Conservation (phyloP, 2,329 filamentous ascomycete species). For the Chaetomium olivaceum region DNA sequence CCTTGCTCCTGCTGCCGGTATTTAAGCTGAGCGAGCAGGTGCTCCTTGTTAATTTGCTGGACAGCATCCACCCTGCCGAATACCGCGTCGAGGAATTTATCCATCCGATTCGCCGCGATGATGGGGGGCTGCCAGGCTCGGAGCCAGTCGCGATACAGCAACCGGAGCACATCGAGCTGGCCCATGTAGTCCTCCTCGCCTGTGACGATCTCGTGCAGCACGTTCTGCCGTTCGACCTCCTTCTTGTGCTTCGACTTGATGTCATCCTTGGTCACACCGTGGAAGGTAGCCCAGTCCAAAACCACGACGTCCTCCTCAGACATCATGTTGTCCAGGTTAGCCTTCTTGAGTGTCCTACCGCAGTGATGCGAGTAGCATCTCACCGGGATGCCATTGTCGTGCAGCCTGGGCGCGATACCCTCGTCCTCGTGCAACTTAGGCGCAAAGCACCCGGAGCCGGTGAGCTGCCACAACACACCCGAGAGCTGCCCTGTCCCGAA, state of each 20-base stretch:
- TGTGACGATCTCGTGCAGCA: conserved; percentile 91
- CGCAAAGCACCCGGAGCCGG: conserved; percentile 87
- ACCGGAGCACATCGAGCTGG: conserved; percentile 80
- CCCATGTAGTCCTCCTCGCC: conserved; percentile 90
- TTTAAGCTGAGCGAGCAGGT: conserved; percentile 88
- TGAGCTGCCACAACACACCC: conserved; percentile 91
- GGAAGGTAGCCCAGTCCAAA: conserved; percentile 88
- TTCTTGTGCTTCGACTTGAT: conserved; percentile 73
- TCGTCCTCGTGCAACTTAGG: conserved; percentile 74
- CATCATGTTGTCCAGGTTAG: conserved; percentile 76
- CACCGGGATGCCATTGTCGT: conserved; percentile 67
- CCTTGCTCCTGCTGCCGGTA: conserved; percentile 97
- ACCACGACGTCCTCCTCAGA: conserved; percentile 67
- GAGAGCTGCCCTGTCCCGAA: conserved; percentile 79
- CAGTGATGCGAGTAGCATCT: conserved; percentile 94
- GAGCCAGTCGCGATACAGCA: conserved; percentile 83
- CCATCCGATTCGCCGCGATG: conserved; percentile 73
- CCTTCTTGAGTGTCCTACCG: conserved; percentile 90
- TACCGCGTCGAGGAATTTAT: conserved; percentile 78
- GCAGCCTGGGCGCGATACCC: conserved; percentile 66
- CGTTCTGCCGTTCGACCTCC: conserved; percentile 90
- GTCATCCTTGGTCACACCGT: conserved; percentile 76
- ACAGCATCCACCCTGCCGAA: conserved; percentile 91
- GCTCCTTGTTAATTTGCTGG: conserved; percentile 87
- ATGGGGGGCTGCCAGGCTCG: conserved; percentile 72